phyloP scores from a whole-genome alignment of 176 grass and related monocot genomes.

The Aegilops longissima region DNA sequence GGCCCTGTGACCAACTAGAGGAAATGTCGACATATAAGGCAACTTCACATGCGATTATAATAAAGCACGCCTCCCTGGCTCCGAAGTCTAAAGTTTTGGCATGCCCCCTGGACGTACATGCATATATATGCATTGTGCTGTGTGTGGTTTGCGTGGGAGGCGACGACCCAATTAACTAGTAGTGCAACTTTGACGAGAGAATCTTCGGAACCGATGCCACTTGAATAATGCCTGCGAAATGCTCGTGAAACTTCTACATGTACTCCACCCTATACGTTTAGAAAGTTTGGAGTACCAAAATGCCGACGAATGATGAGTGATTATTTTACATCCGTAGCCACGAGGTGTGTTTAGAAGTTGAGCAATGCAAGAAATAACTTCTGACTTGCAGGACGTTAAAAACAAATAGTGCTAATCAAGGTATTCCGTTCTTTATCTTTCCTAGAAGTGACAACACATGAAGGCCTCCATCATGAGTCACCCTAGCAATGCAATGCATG shows the following conservation, averaged over 20 bases:
- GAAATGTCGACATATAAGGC: neutral
- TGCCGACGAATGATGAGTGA: neutral
- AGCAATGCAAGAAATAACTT: neutral
- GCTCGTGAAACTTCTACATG: neutral
- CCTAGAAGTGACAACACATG: no score
- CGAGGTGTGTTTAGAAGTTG: neutral
- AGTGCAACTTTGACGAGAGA: neutral
- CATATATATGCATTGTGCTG: neutral
- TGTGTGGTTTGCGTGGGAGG: neutral
- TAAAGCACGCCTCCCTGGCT: neutral
- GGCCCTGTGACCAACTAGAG: neutral
- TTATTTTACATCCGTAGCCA: neutral
- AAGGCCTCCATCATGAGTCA: no score
- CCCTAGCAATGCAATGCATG: no score
- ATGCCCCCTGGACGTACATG: neutral
- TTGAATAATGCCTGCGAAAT: neutral
- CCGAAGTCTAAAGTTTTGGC: neutral
- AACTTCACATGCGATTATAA: slow-evolving; percentile 1
- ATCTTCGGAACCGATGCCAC: neutral
- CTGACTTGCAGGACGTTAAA: neutral
- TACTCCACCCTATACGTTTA: neutral
- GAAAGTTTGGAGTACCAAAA: neutral
- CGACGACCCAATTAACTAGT: neutral
- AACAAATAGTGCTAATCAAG: no score
- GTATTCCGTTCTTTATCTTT: neutral